A percentile compares a stretch with the other conserved stretches of the same genome.
Conservation (phyloP, 23 red algal species). For the Porphyridium purpureum region DNA sequence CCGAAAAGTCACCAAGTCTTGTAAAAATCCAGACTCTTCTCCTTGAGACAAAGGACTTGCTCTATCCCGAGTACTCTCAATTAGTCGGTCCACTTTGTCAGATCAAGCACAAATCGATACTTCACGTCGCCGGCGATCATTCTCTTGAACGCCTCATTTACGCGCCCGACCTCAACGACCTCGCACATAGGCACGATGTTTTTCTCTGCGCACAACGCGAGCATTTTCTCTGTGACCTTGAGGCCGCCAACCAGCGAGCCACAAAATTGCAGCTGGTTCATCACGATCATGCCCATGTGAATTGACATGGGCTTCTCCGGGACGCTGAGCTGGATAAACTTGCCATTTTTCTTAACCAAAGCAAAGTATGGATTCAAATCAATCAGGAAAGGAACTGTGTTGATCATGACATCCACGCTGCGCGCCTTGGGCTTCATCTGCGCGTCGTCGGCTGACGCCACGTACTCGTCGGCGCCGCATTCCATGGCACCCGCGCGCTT, state of each 20-base stretch:
- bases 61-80: no score
- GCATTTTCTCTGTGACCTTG: slow-evolving; percentile 16
- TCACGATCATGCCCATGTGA: not conserved
- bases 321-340: slow-evolving; percentile 1
- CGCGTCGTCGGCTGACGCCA: not conserved
- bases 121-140: no score
- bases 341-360: no score
- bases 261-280: not conserved
- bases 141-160: no score
- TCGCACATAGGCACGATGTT: not conserved
- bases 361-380: no score
- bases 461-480: not conserved
- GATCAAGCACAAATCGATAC: no score
- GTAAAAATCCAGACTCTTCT: no score
- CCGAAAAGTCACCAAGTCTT: no score
- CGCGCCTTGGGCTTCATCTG: slow-evolving; percentile 7
- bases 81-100: no score
- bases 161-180: no score
- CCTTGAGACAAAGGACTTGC: no score
- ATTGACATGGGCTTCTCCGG: no score
- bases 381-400: slow-evolving; percentile 3
- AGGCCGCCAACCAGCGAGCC: slow-evolving; percentile 15
- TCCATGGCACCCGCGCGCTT: slow-evolving; percentile 15
- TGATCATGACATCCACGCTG: slow-evolving; percentile 2
- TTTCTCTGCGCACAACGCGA: slow-evolving; percentile 14